These are phyloP conservation scores for Plantago major DNA, from an alignment of 257 asterid species.

Conservation along the genomic window DNA sequence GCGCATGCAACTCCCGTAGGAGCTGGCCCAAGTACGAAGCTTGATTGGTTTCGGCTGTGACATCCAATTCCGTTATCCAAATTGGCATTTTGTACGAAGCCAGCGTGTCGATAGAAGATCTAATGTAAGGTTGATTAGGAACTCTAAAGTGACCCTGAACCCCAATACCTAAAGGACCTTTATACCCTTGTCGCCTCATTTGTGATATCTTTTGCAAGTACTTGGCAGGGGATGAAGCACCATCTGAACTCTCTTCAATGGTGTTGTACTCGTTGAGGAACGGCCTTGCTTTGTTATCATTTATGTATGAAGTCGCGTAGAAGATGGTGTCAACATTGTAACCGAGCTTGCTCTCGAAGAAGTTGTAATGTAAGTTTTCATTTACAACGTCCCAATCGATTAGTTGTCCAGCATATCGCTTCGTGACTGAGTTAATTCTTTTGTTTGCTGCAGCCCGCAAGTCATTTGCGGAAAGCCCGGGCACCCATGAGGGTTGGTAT, in stretches of 20 bases:
- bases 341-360: slow-evolving; percentile 46
- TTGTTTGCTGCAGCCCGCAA: slow-evolving; percentile 19
- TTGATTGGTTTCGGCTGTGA: slow-evolving; percentile 34
- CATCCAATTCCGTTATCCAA: slow-evolving; percentile 75
- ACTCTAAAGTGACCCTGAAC: slow-evolving; percentile 43
- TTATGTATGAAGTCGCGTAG: slow-evolving; percentile 26
- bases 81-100: slow-evolving; percentile 49
- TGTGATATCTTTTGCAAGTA: slow-evolving; percentile 38
- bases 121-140: slow-evolving; percentile 33
- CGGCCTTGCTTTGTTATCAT: slow-evolving; percentile 36
- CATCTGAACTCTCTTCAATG: slow-evolving; percentile 42
- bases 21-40: slow-evolving; percentile 36
- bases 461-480: slow-evolving; percentile 27
- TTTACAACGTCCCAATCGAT: slow-evolving; percentile 50
- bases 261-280: slow-evolving; percentile 66
- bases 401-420: slow-evolving; percentile 35
- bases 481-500: slow-evolving; percentile 40
- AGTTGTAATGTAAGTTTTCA: slow-evolving; percentile 38
- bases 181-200: slow-evolving; percentile 40
- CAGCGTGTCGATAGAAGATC: slow-evolving; percentile 45
- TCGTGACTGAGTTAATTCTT: slow-evolving; percentile 35
- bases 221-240: slow-evolving; percentile 31
- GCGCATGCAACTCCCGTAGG: slow-evolving; percentile 44
- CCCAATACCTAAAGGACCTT: slow-evolving; percentile 58
- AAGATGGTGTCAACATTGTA: slow-evolving; percentile 17